Evolutionary conservation across 306 rosid genomes (phyloP).

Genomic region (Quercus parvula): DNA sequence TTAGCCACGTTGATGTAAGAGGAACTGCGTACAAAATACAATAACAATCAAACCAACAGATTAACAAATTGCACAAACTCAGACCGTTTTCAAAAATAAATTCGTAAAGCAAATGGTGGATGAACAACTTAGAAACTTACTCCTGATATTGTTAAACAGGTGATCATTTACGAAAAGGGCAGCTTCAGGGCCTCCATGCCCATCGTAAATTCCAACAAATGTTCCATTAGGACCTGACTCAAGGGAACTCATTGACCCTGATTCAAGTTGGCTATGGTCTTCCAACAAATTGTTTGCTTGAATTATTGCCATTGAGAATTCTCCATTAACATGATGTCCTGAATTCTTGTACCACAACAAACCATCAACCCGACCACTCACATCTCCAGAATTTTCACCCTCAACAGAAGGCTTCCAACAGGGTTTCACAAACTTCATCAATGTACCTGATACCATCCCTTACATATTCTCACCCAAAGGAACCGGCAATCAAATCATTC

Average conservation of each 20-base stretch:
- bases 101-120: background rate
- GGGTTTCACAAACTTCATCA: constrained; percentile 69
- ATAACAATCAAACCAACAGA: background rate
- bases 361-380: constrained; percentile 65
- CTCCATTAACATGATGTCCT: constrained; percentile 73
- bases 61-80: background rate
- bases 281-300: constrained; percentile 92
- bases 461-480: constrained; percentile 75
- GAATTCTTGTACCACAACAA: constrained; percentile 82
- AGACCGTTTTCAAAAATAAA: background rate
- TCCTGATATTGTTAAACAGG: constrained; percentile 63
- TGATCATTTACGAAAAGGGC: constrained; percentile 68
- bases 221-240: constrained; percentile 68
- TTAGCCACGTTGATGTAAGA: background rate
- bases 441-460: constrained; percentile 77
- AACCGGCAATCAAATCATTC: constrained; percentile 50
- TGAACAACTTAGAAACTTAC: constrained; percentile 54
- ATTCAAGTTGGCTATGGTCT: constrained; percentile 94
- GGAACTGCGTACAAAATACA: background rate
- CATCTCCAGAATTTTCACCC: constrained; percentile 66
- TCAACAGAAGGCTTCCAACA: constrained; percentile 63
- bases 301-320: constrained; percentile 94
- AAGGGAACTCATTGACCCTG: constrained; percentile 63
- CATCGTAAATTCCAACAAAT: constrained; percentile 90
- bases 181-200: constrained; percentile 96